A percentile compares a stretch with the other conserved stretches of the same genome.
Conservation (phyloP, 768 basidiomycete genomes). For the Pleurotus cornucopiae region DNA sequence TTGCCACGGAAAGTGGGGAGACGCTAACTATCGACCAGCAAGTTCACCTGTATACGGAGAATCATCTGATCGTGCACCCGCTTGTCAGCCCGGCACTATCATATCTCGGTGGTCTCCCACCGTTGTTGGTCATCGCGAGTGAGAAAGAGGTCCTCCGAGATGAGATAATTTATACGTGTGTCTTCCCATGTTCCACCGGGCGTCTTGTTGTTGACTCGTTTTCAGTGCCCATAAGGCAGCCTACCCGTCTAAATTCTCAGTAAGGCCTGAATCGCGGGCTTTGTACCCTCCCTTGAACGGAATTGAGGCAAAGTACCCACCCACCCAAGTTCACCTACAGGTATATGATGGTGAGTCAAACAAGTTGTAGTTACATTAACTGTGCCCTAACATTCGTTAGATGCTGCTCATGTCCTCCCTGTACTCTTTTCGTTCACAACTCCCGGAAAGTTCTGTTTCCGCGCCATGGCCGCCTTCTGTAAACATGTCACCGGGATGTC, state of each 20-base stretch:
- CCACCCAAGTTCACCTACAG: slow-evolving; percentile 87
- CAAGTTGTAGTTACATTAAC: neutral
- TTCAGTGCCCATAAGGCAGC: slow-evolving; percentile 88
- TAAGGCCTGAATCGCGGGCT: slow-evolving; percentile 36
- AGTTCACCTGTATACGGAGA: slow-evolving; percentile 84
- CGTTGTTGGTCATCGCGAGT: slow-evolving; percentile 78
- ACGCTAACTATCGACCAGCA: slow-evolving; percentile 55
- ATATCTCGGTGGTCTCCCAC: slow-evolving; percentile 86
- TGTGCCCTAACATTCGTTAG: slow-evolving; percentile 25
- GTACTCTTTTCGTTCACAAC: slow-evolving; percentile 73
- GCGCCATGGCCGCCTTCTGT: slow-evolving; percentile 69
- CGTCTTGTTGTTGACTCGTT: slow-evolving; percentile 1
- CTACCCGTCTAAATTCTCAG: slow-evolving; percentile 64
- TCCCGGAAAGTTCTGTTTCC: slow-evolving; percentile 76
- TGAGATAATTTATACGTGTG: slow-evolving; percentile 84
- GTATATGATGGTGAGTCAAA: slow-evolving; percentile 77
- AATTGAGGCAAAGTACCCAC: slow-evolving; percentile 47
- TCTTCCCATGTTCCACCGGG: slow-evolving; percentile 10
- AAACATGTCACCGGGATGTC: slow-evolving; percentile 58
- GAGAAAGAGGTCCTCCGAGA: slow-evolving; percentile 91
- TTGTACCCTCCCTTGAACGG: slow-evolving; percentile 56
- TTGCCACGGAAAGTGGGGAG: slow-evolving; percentile 48
- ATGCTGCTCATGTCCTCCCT: slow-evolving; percentile 69
- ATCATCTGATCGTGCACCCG: slow-evolving; percentile 73
- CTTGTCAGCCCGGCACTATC: slow-evolving; percentile 76